phyloP scores from a whole-genome alignment of 352 stramenopile genomes.

The Globisporangium splendens region DNA sequence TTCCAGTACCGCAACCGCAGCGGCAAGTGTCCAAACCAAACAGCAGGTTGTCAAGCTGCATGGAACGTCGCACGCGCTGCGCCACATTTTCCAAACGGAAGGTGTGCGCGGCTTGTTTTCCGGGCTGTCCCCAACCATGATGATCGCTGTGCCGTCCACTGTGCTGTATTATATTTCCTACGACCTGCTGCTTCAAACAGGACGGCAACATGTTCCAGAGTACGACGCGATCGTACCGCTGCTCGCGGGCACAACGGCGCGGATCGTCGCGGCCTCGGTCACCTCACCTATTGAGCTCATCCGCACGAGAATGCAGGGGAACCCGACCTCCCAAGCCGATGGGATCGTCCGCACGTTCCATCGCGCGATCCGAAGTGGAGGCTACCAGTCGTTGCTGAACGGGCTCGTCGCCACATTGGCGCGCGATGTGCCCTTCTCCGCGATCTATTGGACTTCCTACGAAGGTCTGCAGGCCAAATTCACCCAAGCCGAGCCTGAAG shows the following conservation, averaged over 20 bases:
- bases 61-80: slow-evolving; percentile 61
- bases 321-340: slow-evolving; percentile 12
- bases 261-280: slow-evolving; percentile 69
- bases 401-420: slow-evolving; percentile 90
- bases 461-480: slow-evolving; percentile 67
- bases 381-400: slow-evolving; percentile 78
- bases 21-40: slow-evolving; percentile 3
- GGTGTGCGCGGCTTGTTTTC: slow-evolving; percentile 79
- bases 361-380: slow-evolving; percentile 52
- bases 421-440: slow-evolving; percentile 94
- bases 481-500: slow-evolving; percentile 11
- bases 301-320: slow-evolving; percentile 81
- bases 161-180: slow-evolving; percentile 96
- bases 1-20: slow-evolving; percentile 5
- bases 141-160: slow-evolving; percentile 93
- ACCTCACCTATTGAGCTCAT: slow-evolving; percentile 89
- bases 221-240: slow-evolving; percentile 49
- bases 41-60: slow-evolving; percentile 30
- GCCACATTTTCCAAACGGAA: slow-evolving; percentile 80
- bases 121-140: slow-evolving; percentile 87
- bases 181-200: slow-evolving; percentile 74
- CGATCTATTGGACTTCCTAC: slow-evolving; percentile 93
- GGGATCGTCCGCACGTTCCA: slow-evolving; percentile 46
- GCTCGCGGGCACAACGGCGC: slow-evolving; percentile 57
- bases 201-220: slow-evolving; percentile 29